Conservation (phyloP, 257 asterid species). For the Nicotiana noctiflora region DNA sequence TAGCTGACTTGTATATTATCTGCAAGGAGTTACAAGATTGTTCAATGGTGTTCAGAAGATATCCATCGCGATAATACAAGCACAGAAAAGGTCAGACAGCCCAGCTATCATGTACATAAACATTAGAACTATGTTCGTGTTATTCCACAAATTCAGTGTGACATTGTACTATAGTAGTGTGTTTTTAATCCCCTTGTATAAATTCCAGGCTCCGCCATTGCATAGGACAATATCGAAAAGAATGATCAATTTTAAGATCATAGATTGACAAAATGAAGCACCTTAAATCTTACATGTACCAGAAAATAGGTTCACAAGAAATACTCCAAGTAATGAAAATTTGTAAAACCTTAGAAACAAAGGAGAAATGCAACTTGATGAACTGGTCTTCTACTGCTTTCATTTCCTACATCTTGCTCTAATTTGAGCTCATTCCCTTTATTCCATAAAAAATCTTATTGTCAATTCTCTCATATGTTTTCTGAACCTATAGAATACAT, state of each 20-base stretch:
- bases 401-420: not conserved
- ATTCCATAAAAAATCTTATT: too few relatives aligned
- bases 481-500: not conserved
- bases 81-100: not conserved
- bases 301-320: not conserved
- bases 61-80: too few relatives aligned
- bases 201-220: too few relatives aligned
- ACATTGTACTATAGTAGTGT: too few relatives aligned
- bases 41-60: not conserved
- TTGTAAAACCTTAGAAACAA: not conserved
- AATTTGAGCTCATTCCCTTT: not conserved
- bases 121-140: not conserved
- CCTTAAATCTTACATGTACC: not conserved
- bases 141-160: too few relatives aligned
- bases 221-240: not conserved
- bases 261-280: not conserved
- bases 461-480: not conserved
- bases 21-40: constrained; percentile 5
- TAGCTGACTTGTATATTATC: constrained; percentile 83
- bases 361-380: not conserved
- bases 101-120: not conserved
- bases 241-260: not conserved
- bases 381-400: not conserved
- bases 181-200: too few relatives aligned
- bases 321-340: too few relatives aligned